phyloP scores from a whole-genome alignment of 2,329 filamentous ascomycete genomes.

The Colletotrichum tropicale region DNA sequence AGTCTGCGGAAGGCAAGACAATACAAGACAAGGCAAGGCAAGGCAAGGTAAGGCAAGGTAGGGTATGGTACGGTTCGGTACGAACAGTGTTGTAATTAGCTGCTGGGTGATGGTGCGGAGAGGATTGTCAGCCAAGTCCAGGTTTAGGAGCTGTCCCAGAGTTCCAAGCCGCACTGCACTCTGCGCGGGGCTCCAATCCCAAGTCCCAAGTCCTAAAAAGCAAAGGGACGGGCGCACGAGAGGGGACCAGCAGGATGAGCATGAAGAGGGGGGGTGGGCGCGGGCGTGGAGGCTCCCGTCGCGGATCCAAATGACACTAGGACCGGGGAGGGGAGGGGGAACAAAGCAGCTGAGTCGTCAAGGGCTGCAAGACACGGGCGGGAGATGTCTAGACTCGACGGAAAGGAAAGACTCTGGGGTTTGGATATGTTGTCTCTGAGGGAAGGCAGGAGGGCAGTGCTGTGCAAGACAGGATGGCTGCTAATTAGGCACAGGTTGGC shows the following conservation, averaged over 20 bases:
- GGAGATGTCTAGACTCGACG: not conserved
- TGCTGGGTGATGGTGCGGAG: not conserved
- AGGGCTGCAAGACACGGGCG: not conserved
- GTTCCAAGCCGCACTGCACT: not conserved
- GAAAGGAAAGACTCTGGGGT: not conserved
- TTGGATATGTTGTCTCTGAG: not conserved
- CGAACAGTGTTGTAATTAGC: not conserved
- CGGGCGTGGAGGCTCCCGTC: conserved; percentile 17
- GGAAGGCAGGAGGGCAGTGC: not conserved
- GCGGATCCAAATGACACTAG: conserved; percentile 19
- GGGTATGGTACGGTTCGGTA: not conserved
- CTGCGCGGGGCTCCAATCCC: not conserved
- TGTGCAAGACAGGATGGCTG: not conserved
- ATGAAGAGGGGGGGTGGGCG: not conserved
- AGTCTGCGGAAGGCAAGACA: not conserved
- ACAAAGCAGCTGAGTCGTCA: conserved; percentile 11
- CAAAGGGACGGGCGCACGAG: not conserved
- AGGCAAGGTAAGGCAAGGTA: not conserved
- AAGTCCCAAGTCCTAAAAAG: not conserved
- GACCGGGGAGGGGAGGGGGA: not conserved
- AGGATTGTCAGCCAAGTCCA: not conserved
- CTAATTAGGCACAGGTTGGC: not conserved
- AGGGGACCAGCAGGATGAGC: not conserved
- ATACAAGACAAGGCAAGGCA: not conserved
- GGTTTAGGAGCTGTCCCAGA: conserved; percentile 5